Evolutionary conservation across 2,329 filamentous ascomycete genomes (phyloP), one percentile per base, ranked within the genome.

Genomic region (Apiospora saccharicola): DNA sequence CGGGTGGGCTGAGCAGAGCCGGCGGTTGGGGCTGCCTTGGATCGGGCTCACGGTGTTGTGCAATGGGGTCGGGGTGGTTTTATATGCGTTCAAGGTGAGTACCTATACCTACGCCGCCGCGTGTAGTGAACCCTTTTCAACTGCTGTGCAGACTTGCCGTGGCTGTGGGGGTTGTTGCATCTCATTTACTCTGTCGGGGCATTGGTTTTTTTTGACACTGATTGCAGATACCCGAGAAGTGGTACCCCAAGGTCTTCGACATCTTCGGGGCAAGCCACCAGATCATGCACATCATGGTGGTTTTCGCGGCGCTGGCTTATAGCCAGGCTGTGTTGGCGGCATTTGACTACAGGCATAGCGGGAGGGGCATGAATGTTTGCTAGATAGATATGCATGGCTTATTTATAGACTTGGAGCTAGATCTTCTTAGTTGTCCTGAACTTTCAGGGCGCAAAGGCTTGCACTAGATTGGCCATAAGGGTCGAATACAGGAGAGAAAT

Each of bases 221-320:
- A 30, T 22, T 12, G n/a, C n/a, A 85, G 82, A 78, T 86, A 19
- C 85, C 86, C 0, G 85, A 87, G 74, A 78, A 78, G 68, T 84
- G 82, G 79, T 83, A 78, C 53, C 85, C 83, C 3, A 79, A 80
- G 19, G 78, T 71, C 3, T 87, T 87, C 69, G 86, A 88, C 72
- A 76, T 87, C 1, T 79, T 84, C 26, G 86, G 85, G 1, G 81
- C 84, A 1, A 86, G 84, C 71, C 86, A 88, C 75, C 85, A 88
- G 76, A 76, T 86, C 30, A 84, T 88, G 78, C 86, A 88, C 72
- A 73, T 86, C 2, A 79, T 84, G 73, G 85, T 87, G 19, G 76
- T 87, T 24, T 76, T 82, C 14, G 86, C 84, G 2, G 83, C 81
- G 0, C 71, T 85, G 22, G 77, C 80, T 4, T 83, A 83, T 69